A percentile compares a stretch with the other conserved stretches of the same genome.
phyloP scores from a whole-genome alignment of 345 rosid genomes.

The Turnera subulata region DNA sequence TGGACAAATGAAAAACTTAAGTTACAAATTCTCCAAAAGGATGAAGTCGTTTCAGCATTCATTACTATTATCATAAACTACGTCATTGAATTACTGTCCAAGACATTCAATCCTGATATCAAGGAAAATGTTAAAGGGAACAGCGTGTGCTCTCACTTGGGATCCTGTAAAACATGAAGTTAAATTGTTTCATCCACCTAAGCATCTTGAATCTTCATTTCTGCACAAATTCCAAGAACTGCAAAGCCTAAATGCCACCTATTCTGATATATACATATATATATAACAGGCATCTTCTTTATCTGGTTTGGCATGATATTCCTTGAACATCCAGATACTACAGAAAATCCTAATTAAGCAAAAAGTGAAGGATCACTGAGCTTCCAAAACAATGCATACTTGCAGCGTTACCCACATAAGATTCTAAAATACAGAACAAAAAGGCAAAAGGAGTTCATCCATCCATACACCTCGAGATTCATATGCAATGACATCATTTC shows the following conservation, averaged over 20 bases:
- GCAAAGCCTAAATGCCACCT: too few relatives aligned
- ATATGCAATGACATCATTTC: background rate
- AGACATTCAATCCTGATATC: too few relatives aligned
- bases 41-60: background rate
- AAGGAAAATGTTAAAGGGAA: background rate
- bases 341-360: background rate
- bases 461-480: too few relatives aligned
- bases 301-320: background rate
- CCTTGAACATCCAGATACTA: background rate
- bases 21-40: background rate
- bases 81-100: too few relatives aligned
- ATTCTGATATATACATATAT: too few relatives aligned
- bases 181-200: too few relatives aligned
- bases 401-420: background rate
- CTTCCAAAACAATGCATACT: background rate
- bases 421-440: background rate
- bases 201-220: too few relatives aligned
- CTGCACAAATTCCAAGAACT: too few relatives aligned
- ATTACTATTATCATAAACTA: too few relatives aligned
- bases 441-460: too few relatives aligned
- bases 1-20: constrained; percentile 4
- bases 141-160: background rate
- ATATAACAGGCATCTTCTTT: too few relatives aligned
- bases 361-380: background rate
- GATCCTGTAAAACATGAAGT: too few relatives aligned